A percentile compares a stretch with the other conserved stretches of the same genome.
These are phyloP conservation scores for Fonsecaea monophora DNA, from an alignment of 2,329 filamentous ascomycete genomes.

Conservation along the genomic window DNA sequence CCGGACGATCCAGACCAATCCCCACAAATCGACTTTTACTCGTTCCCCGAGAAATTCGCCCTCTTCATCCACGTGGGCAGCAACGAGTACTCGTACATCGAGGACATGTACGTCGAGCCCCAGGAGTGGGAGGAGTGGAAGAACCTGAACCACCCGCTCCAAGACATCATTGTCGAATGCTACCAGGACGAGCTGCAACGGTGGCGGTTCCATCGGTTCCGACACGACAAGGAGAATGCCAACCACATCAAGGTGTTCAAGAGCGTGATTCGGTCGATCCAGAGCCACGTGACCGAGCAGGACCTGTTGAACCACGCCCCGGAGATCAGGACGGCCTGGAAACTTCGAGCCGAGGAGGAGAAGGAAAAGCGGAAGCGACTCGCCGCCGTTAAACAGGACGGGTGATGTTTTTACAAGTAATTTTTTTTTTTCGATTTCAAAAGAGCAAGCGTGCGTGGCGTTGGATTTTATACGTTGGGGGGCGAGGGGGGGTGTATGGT, in stretches of 20 bases:
- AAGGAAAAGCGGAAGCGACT: constrained; percentile 30
- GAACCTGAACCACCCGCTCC: constrained; percentile 72
- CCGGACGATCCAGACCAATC: constrained; percentile 71
- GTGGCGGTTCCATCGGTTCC: constrained; percentile 88
- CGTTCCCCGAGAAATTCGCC: constrained; percentile 70
- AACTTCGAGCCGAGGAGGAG: constrained; percentile 59
- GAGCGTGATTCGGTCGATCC: constrained; percentile 88
- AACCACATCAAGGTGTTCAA: constrained; percentile 86
- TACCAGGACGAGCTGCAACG: constrained; percentile 66
- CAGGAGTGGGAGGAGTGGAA: constrained; percentile 87
- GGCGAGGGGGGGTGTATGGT: not conserved
- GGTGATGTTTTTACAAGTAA: not conserved
- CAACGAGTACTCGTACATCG: constrained; percentile 71
- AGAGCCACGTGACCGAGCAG: constrained; percentile 80
- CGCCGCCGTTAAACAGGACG: constrained; percentile 7
- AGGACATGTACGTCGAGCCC: constrained; percentile 71
- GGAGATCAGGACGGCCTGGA: constrained; percentile 81
- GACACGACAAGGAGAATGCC: constrained; percentile 89
- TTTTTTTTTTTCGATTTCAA: not conserved
- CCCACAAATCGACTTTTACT: constrained; percentile 78
- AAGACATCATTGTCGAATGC: constrained; percentile 89
- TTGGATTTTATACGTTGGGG: not conserved
- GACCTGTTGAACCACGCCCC: constrained; percentile 75
- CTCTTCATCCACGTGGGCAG: constrained; percentile 72
- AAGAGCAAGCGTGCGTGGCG: not conserved